Conservation (phyloP, 2,329 filamentous ascomycete species). For the Microcyclospora pomicola region DNA sequence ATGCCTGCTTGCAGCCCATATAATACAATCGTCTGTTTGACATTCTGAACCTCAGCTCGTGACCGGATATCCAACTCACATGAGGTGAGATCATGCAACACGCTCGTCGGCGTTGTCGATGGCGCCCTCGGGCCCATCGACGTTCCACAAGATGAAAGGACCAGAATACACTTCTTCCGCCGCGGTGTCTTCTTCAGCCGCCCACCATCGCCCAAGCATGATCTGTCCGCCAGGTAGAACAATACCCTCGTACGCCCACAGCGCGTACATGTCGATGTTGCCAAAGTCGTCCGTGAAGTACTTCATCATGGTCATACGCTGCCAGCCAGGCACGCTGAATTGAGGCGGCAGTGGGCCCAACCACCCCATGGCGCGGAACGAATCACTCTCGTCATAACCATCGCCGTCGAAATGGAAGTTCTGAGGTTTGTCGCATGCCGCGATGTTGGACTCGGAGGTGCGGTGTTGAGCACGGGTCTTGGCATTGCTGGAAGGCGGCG, state of each 20-base stretch:
- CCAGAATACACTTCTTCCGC: conserved; percentile 23
- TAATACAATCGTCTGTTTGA: no score
- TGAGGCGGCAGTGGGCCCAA: conserved; percentile 38
- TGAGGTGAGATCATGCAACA: no score
- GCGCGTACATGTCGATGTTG: conserved; percentile 17
- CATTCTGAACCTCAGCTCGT: no score
- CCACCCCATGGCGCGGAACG: conserved; percentile 30
- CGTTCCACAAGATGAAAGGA: conserved; percentile 32
- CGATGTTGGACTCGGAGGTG: conserved; percentile 2
- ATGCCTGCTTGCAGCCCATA: no score
- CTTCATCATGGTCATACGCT: conserved; percentile 42
- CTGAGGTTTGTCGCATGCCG: conserved; percentile 1
- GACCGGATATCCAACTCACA: no score
- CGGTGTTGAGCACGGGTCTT: conserved; percentile 23
- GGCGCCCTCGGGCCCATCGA: conserved; percentile 12
- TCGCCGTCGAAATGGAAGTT: conserved; percentile 25
- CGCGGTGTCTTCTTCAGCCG: conserved; percentile 15
- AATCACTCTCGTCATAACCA: conserved; percentile 23
- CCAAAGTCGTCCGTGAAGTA: conserved; percentile 26
- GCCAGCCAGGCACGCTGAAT: conserved; percentile 37
- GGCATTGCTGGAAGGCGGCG: conserved; percentile 7
- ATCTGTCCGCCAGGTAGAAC: conserved; percentile 34
- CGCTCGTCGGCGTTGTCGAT: no score
- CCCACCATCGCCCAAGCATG: conserved; percentile 36
- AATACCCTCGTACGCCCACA: conserved; percentile 38